Percentiles rank a stretch among this genome's conserved stretches.
Evolutionary conservation across 2,329 filamentous ascomycete species (phyloP).

Genomic region (Aspergillus sp.): DNA sequence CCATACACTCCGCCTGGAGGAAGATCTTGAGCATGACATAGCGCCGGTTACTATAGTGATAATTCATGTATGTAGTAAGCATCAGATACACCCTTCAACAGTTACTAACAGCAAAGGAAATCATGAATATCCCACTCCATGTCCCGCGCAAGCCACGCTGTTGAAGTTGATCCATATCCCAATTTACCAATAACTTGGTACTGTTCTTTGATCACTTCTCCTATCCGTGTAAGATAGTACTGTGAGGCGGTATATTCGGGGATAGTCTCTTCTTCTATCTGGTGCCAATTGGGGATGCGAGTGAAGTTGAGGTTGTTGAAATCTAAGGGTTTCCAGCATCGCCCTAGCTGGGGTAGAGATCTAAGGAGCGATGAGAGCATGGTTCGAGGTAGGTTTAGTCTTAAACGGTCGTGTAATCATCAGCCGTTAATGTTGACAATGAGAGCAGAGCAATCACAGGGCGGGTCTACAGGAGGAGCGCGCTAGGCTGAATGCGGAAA

Average conservation of each 20-base stretch:
- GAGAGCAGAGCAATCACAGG: too few relatives aligned
- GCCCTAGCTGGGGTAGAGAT: constrained; percentile 26
- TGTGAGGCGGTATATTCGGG: constrained; percentile 26
- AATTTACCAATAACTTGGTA: constrained; percentile 41
- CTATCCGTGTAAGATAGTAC: constrained; percentile 36
- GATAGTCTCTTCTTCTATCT: constrained; percentile 37
- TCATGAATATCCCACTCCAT: constrained; percentile 25
- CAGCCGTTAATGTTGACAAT: too few relatives aligned
- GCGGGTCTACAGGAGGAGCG: too few relatives aligned
- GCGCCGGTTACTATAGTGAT: too few relatives aligned
- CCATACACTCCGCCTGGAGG: too few relatives aligned
- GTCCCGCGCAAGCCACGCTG: constrained; percentile 40
- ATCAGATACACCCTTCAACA: too few relatives aligned
- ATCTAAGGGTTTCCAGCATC: constrained; percentile 34
- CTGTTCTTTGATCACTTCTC: constrained; percentile 29
- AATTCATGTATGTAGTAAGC: too few relatives aligned
- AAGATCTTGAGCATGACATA: too few relatives aligned
- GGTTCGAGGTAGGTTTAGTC: background rate
- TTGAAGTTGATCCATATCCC: constrained; percentile 40
- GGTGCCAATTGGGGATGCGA: constrained; percentile 24
- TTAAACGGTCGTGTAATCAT: too few relatives aligned
- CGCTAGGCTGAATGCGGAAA: too few relatives aligned
- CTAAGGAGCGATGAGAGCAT: constrained; percentile 23
- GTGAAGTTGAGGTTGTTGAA: constrained; percentile 34
- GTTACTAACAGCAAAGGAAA: too few relatives aligned